phyloP scores from a whole-genome alignment of 1,284 basidiomycete genomes.

The Ceratorhiza oryzae-sativae region DNA sequence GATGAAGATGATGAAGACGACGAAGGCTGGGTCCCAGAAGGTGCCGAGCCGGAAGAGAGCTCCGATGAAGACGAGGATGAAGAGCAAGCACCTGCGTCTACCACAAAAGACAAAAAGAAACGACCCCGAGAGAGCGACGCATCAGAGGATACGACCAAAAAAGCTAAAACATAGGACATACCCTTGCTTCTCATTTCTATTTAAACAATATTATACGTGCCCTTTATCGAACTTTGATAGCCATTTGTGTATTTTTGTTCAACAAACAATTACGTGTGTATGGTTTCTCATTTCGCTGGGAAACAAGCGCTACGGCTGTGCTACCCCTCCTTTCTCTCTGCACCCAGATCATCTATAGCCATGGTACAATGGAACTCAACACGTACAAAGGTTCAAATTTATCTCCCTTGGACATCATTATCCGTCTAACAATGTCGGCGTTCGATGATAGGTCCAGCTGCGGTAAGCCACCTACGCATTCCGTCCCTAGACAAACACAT shows the following conservation, averaged over 20 bases:
- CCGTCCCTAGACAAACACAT: neutral
- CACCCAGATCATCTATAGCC: neutral
- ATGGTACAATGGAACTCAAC: constrained; percentile 46
- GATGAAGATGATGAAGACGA: constrained; percentile 11
- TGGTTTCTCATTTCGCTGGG: neutral
- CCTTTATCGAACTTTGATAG: too few species aligned
- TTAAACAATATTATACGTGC: constrained; percentile 1
- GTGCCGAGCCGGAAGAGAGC: constrained; percentile 28
- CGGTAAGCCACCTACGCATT: constrained; percentile 37
- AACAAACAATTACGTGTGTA: constrained; percentile 8
- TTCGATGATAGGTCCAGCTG: constrained; percentile 44
- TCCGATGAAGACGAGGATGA: constrained; percentile 16
- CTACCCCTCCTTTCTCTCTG: neutral
- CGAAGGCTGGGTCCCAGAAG: constrained; percentile 16
- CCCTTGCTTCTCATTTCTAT: neutral
- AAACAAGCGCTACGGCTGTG: neutral
- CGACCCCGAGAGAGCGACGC: constrained; percentile 27
- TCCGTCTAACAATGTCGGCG: neutral
- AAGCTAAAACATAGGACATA: constrained; percentile 2
- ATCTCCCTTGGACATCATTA: neutral
- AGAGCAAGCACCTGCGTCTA: neutral
- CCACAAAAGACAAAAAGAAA: constrained; percentile 10
- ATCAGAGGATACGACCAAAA: constrained; percentile 11
- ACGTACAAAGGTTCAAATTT: constrained; percentile 43
- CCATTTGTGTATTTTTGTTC: too few species aligned